A percentile compares a stretch with the other conserved stretches of the same genome.
phyloP scores from a whole-genome alignment of 176 grass and related monocot species.

The Musa acuminata region DNA sequence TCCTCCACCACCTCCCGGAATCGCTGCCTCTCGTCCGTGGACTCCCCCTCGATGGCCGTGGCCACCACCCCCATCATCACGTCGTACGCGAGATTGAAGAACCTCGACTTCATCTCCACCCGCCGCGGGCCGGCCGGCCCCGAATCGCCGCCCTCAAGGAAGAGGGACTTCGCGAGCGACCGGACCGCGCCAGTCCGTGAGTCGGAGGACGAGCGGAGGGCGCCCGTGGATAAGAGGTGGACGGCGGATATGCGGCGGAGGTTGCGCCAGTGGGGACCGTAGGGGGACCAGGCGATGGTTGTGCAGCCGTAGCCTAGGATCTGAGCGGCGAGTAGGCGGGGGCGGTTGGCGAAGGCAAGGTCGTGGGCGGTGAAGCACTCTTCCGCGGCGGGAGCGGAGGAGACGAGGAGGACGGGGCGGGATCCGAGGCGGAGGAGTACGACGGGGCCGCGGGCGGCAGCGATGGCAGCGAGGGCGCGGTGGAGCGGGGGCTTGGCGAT shows the following conservation, averaged over 20 bases:
- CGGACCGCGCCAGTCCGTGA: background rate
- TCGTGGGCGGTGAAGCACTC: conserved; percentile 28
- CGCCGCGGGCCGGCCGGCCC: background rate
- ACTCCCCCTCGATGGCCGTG: background rate
- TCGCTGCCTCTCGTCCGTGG: conserved; percentile 3
- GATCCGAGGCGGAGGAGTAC: conserved; percentile 22
- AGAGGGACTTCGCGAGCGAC: conserved; percentile 3
- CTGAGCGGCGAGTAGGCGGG: conserved; percentile 2
- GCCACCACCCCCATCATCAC: conserved; percentile 22
- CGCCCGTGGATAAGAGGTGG: background rate
- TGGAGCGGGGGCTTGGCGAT: conserved; percentile 4
- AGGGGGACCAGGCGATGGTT: background rate
- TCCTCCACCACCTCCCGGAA: conserved; percentile 1
- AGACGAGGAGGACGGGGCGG: conserved; percentile 19
- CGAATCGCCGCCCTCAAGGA: background rate
- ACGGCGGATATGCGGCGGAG: conserved; percentile 3
- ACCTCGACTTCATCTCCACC: conserved; percentile 14
- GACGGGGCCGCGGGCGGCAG: conserved; percentile 11
- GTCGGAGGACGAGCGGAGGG: conserved; percentile 1
- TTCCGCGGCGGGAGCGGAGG: conserved; percentile 9
- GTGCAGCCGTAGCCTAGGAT: conserved; percentile 10
- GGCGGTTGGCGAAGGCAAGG: conserved; percentile 23
- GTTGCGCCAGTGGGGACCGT: conserved; percentile 6
- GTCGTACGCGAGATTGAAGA: conserved; percentile 19
- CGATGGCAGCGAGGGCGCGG: conserved; percentile 8